Base-by-base conservation (phyloP, 1,139 yeast species). In the Pichia kudriavzevii region DNA sequence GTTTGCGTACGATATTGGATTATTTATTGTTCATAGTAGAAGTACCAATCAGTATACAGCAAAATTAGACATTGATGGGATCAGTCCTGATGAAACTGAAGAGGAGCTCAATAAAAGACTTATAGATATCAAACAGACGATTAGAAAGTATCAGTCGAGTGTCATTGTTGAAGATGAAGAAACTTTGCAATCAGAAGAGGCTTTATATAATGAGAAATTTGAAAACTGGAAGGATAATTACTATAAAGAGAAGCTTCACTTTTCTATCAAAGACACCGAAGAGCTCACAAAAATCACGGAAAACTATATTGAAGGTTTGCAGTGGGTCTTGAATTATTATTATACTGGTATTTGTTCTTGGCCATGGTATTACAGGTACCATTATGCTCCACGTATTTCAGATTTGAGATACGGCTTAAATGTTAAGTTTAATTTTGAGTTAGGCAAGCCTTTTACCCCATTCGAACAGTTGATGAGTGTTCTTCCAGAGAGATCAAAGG, bases 381-480 rank as follows among this genome's bases (percentile, higher is more conserved):
- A 88, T 58, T 88, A 88, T 58, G 74, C 97, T 10, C 97, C 97
- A 35, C 75, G 94, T 61, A 84, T 88, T 45, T 83, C 95, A 4
- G 97, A 88, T 58, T 69, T 88, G 44, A 60, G 71, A 21, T 64
- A 69, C 42, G 96, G 95, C 27, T 63, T 88, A 36, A 69, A 72
- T 30, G 73, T 69, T 36, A 60, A 69, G 39, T 68, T 84, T 40
- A 58, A 65, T 22, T 88, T 88, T 52, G 75, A 79, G 14, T 59
- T 69, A 47, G 88, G 94, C 5, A 55, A 59, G 10, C 98, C 98
- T 0, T 87, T 91, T 63, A 75, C 68, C 41, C 98, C 99, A 8
- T 91, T 85, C 59, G 94, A 91, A 56, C 99, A 93, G 63, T 71
- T 93, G 50, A 91, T 93, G 99, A 94, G 96, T 11, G 98, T 93